Percentiles rank a stretch among this genome's conserved stretches.
Conservation (phyloP, 148 eudicot species). For the Fagopyrum homotropicum region DNA sequence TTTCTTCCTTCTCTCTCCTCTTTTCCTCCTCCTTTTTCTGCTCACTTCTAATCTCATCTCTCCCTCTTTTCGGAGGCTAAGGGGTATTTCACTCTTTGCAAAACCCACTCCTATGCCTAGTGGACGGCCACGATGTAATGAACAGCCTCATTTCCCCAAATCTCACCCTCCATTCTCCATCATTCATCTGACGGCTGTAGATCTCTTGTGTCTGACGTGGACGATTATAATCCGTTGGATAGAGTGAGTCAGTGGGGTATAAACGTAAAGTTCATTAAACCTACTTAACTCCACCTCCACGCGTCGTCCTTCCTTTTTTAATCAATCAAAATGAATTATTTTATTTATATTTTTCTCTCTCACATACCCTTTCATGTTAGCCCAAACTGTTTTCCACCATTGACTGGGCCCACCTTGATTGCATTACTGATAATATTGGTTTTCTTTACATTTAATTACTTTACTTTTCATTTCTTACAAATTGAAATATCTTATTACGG, state of each 20-base stretch:
- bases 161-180: constrained; percentile 31
- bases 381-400: constrained; percentile 1
- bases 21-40: constrained; percentile 21
- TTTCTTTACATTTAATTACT: neutral
- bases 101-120: constrained; percentile 35
- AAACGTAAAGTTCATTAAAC: constrained; percentile 12
- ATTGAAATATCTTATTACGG: neutral
- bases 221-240: neutral
- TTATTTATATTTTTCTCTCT: neutral
- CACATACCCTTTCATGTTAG: constrained; percentile 1
- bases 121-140: constrained; percentile 47
- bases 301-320: constrained; percentile 8
- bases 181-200: neutral
- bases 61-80: constrained; percentile 12
- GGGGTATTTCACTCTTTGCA: constrained; percentile 32
- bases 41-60: constrained; percentile 29
- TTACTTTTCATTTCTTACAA: neutral
- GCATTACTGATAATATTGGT: neutral
- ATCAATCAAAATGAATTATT: neutral
- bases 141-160: constrained; percentile 17
- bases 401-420: constrained; percentile 14
- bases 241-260: constrained; percentile 3
- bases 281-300: constrained; percentile 16
- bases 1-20: constrained; percentile 17
- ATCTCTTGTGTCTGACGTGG: neutral